Evolutionary conservation across 2,329 filamentous ascomycete species (phyloP), one percentile per base, ranked within the genome.

Genomic region (Xylariaceae sp.): DNA sequence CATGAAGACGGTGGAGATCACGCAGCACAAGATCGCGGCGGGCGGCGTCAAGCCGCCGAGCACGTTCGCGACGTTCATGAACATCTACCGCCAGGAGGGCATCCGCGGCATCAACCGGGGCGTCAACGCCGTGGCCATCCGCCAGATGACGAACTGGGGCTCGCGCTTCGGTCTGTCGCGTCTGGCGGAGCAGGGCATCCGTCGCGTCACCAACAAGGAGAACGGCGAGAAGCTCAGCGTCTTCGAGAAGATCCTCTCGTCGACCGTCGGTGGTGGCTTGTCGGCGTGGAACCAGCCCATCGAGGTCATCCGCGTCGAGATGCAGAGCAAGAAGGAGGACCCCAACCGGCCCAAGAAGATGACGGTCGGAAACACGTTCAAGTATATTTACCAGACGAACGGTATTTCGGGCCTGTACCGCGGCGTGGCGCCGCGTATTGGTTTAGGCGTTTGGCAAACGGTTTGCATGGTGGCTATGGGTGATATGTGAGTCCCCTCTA

Each of bases 1-100:
- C 85, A 99, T 99, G 94, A 99, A 99, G 87, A 99, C 94, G 65
- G 94, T 97, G 67, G 94, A 99, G 78, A 99, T 99, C 78, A 99
- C 94, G 73, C 95, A 97, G 80, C 89, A 94, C 83, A 97, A 97
- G 85, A 82, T 94, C 73, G 92, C 90, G 11, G 88, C 90, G 39
- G 67, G 86, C 49, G 94, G 94, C 69, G 85, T 88, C 67, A 90
- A 91, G 80, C 90, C 91, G 23, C 89, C 86, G n/a, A 87, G 90
- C 71, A 97, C 94, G 67, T 95, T 96, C 76, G 84, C 86, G 69
- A 97, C 94, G 61, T 99, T 99, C 78, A 94, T 93, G 88, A 88
- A 90, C 73, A 99, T 99, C 77, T 99, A 95, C 82, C 89, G 90
- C 74, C 85, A 87, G 72, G 94, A 99, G 77, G 94, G 94, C 71